These are phyloP conservation scores for Sphenostylis stenocarpa DNA, from an alignment of 306 rosid species.

Conservation along the genomic window DNA sequence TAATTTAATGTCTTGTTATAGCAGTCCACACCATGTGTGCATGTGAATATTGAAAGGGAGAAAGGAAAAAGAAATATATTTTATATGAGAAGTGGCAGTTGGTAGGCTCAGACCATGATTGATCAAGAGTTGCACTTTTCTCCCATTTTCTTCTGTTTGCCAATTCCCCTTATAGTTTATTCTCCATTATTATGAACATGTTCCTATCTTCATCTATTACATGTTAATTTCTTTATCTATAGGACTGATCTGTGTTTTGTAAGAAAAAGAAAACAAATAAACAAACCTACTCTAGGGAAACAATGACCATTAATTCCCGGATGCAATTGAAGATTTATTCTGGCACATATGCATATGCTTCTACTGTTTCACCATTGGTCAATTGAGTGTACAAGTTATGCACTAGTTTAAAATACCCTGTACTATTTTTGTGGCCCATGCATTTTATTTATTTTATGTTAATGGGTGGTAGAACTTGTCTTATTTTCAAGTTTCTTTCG, in stretches of 20 bases:
- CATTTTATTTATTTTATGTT: background rate
- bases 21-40: constrained; percentile 56
- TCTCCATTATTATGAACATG: constrained; percentile 29
- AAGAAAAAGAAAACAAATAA: background rate
- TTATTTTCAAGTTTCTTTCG: constrained; percentile 56
- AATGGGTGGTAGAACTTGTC: constrained; percentile 50
- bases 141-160: constrained; percentile 53
- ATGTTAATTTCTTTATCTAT: constrained; percentile 21
- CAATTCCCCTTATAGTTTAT: constrained; percentile 34
- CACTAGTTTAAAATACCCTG: constrained; percentile 19
- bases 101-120: constrained; percentile 65
- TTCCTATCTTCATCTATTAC: constrained; percentile 24
- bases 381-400: constrained; percentile 30
- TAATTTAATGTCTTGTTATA: constrained; percentile 29
- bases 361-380: constrained; percentile 31
- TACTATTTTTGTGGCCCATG: constrained; percentile 21
- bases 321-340: constrained; percentile 19
- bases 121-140: constrained; percentile 53
- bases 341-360: constrained; percentile 16
- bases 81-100: constrained; percentile 49
- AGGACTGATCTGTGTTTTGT: background rate
- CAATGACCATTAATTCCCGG: constrained; percentile 32
- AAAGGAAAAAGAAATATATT: background rate
- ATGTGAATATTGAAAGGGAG: constrained; percentile 61
- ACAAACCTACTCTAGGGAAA: background rate